phyloP scores from a whole-genome alignment of 169 alveolate species.

The Toxoplasma gondii region DNA sequence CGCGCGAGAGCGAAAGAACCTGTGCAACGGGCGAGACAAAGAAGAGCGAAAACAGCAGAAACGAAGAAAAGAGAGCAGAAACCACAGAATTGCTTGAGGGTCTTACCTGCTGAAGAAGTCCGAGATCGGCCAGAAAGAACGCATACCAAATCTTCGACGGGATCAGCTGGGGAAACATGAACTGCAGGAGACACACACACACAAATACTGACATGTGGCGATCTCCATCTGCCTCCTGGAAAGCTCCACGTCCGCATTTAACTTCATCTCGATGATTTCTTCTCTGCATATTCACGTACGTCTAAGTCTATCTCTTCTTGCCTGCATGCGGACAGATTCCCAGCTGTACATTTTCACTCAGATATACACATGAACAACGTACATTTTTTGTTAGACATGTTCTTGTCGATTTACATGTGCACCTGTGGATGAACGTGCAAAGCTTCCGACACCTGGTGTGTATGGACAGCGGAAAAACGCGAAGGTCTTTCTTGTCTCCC shows the following conservation, averaged over 20 bases:
- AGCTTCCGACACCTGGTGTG: too few relatives aligned
- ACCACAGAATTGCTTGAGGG: neutral
- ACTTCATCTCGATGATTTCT: neutral
- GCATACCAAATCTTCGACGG: constrained; percentile 40
- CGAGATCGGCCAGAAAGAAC: constrained; percentile 30
- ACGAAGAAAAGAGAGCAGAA: neutral
- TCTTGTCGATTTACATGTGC: too few relatives aligned
- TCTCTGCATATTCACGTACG: neutral
- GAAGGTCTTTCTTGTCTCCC: too few relatives aligned
- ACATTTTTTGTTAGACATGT: too few relatives aligned
- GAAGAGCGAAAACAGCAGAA: neutral
- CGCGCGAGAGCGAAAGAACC: neutral
- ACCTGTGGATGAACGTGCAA: too few relatives aligned
- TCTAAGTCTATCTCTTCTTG: too few relatives aligned
- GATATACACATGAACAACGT: too few relatives aligned
- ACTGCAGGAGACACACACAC: neutral
- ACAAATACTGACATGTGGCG: neutral
- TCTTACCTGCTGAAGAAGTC: constrained; percentile 23
- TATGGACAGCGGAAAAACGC: too few relatives aligned
- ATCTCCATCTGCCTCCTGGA: neutral
- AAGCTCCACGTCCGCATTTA: neutral
- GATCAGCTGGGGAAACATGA: constrained; percentile 24
- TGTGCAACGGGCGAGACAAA: too few relatives aligned
- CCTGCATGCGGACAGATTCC: too few relatives aligned
- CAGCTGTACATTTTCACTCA: too few relatives aligned